These are phyloP conservation scores for Dictyostelium firmibasis DNA, from an alignment of 78 protist genomes.

Conservation along the genomic window DNA sequence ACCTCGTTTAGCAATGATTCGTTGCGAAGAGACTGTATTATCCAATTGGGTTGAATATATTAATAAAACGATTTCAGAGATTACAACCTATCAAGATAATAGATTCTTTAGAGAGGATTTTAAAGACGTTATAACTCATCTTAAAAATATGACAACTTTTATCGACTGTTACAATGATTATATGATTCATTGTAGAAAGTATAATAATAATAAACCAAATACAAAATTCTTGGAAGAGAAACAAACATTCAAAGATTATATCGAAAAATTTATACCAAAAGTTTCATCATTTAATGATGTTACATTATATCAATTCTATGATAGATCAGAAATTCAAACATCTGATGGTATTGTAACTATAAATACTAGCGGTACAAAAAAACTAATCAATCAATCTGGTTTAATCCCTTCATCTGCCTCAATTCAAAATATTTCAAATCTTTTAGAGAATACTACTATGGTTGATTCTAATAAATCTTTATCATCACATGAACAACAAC, in stretches of 20 bases:
- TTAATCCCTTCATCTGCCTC: not conserved
- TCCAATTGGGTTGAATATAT: slow-evolving; percentile 63
- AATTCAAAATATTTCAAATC: not conserved
- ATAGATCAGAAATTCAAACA: not conserved
- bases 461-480: no score
- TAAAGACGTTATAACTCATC: slow-evolving; percentile 23
- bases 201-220: slow-evolving; percentile 7
- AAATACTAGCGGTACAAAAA: not conserved
- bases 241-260: slow-evolving; percentile 2
- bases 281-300: not conserved
- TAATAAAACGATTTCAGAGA: slow-evolving; percentile 26
- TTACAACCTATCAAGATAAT: slow-evolving; percentile 41
- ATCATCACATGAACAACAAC: not conserved
- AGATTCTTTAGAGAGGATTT: slow-evolving; percentile 60
- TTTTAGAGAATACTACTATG: not conserved
- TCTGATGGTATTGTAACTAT: not conserved
- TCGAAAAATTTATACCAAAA: not conserved
- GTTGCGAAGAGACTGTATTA: slow-evolving; percentile 65
- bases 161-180: slow-evolving; percentile 41
- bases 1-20: slow-evolving; percentile 62
- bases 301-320: not conserved
- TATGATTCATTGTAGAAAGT: slow-evolving; percentile 26
- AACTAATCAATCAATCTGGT: not conserved
- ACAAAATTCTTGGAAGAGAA: slow-evolving; percentile 61
- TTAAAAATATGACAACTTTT: slow-evolving; percentile 34